These are phyloP conservation scores for Suhomyces maxii DNA, from an alignment of 1,139 yeast species.

Conservation along the genomic window DNA sequence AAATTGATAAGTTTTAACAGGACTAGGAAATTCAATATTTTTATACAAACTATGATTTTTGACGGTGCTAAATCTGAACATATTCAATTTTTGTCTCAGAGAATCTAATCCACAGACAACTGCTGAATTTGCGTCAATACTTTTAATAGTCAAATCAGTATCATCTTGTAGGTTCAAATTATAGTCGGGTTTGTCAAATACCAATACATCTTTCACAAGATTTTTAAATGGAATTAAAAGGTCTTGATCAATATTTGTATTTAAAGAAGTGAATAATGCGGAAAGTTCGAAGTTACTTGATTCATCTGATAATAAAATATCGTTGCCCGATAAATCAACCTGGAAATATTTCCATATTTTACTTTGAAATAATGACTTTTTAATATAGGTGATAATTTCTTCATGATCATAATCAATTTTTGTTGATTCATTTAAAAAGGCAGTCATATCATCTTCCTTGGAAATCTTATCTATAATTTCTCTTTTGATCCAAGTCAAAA, in stretches of 20 bases:
- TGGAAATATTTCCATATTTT: slow-evolving; percentile 25
- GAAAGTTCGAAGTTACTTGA: slow-evolving; percentile 8
- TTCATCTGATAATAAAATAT: slow-evolving; percentile 13
- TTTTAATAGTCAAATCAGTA: slow-evolving; percentile 5
- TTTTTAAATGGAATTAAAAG: slow-evolving; percentile 15
- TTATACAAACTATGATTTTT: not conserved
- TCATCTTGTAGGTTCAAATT: not conserved
- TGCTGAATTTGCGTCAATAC: slow-evolving; percentile 1
- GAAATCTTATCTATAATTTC: slow-evolving; percentile 38
- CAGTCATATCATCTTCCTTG: slow-evolving; percentile 36
- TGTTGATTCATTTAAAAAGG: slow-evolving; percentile 22
- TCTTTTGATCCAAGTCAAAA: slow-evolving; percentile 47
- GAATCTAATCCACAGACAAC: slow-evolving; percentile 9
- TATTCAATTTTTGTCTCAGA: not conserved
- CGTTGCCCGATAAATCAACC: slow-evolving; percentile 19
- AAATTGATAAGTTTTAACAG: slow-evolving; percentile 16
- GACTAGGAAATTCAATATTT: slow-evolving; percentile 1
- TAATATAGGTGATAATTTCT: slow-evolving; percentile 33
- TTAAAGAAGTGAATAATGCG: slow-evolving; percentile 10
- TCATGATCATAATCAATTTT: slow-evolving; percentile 22
- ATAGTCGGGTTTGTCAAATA: slow-evolving; percentile 1
- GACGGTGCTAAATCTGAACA: slow-evolving; percentile 3
- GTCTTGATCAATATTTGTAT: slow-evolving; percentile 10
- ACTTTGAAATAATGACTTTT: slow-evolving; percentile 27
- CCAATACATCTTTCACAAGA: slow-evolving; percentile 15